Evolutionary conservation across 2,329 filamentous ascomycete genomes (phyloP).

Genomic region (Lasiodiplodia gonubiensis): DNA sequence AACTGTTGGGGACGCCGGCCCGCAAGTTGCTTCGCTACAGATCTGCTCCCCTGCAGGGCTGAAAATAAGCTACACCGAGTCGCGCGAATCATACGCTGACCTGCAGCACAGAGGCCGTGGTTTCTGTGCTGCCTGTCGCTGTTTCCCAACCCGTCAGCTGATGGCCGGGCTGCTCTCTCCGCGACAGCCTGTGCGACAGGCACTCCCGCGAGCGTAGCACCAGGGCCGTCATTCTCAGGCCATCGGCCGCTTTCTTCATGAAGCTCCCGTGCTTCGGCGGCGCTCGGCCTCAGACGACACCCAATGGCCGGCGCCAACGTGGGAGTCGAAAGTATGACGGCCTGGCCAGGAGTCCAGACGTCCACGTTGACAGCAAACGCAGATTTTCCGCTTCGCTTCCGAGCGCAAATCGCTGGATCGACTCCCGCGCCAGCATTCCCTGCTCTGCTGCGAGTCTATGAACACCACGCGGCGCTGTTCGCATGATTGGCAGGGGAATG

Average conservation of each 20-base stretch:
- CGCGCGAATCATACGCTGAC: conserved; percentile 15
- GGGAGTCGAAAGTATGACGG: not conserved
- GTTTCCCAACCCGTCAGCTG: conserved; percentile 24
- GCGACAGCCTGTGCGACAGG: conserved; percentile 19
- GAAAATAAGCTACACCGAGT: conserved; percentile 16
- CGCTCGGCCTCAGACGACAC: not conserved
- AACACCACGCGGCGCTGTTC: conserved; percentile 19
- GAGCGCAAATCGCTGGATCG: conserved; percentile 23
- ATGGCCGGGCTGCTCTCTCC: conserved; percentile 5
- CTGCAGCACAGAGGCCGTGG: not conserved
- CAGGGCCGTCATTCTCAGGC: conserved; percentile 14
- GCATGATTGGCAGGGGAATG: conserved; percentile 27
- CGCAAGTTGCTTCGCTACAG: not conserved
- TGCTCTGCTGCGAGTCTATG: conserved; percentile 15
- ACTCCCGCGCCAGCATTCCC: conserved; percentile 21
- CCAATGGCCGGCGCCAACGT: conserved; percentile 21
- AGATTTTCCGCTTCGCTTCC: conserved; percentile 17
- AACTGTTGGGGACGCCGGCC: conserved; percentile 11
- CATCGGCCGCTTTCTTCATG: conserved; percentile 1
- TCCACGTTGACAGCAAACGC: conserved; percentile 8
- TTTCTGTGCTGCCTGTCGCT: conserved; percentile 12
- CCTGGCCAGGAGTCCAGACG: not conserved
- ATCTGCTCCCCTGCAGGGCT: conserved; percentile 21
- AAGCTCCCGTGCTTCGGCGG: not conserved
- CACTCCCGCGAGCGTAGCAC: conserved; percentile 10